Conservation (phyloP, 1,139 yeast species). For the Nakaseomyces sp. region DNA sequence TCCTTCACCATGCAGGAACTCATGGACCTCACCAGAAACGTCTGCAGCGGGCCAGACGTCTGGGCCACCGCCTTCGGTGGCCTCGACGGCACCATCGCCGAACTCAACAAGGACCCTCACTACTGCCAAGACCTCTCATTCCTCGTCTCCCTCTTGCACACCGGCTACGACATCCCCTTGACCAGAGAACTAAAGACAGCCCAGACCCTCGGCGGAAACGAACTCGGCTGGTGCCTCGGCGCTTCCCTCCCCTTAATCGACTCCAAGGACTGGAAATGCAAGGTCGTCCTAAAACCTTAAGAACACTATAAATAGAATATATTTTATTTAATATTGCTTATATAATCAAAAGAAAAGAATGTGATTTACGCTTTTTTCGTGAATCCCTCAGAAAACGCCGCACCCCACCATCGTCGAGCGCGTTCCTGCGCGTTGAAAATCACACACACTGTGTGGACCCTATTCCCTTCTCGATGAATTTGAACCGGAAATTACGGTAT, state of each 20-base stretch:
- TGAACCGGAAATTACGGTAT: too few relatives aligned
- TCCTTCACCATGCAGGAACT: slow-evolving; percentile 81
- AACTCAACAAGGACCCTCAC: slow-evolving; percentile 68
- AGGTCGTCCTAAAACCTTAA: slow-evolving; percentile 27
- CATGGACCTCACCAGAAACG: slow-evolving; percentile 69
- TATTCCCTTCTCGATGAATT: not conserved
- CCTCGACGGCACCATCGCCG: slow-evolving; percentile 56
- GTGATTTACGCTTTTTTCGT: not conserved
- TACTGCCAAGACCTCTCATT: slow-evolving; percentile 92
- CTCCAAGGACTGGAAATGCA: slow-evolving; percentile 65
- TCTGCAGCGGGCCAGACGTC: slow-evolving; percentile 69
- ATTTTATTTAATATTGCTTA: not conserved
- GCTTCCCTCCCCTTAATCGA: slow-evolving; percentile 88
- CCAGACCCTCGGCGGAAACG: slow-evolving; percentile 75
- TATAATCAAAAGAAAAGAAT: not conserved
- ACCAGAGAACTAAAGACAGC: slow-evolving; percentile 88
- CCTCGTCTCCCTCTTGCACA: slow-evolving; percentile 81
- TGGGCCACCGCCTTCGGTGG: slow-evolving; percentile 58
- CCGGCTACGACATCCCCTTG: slow-evolving; percentile 92
- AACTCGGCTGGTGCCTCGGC: slow-evolving; percentile 97
- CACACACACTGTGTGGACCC: too few relatives aligned
- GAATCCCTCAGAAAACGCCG: not conserved
- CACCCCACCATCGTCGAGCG: not conserved
- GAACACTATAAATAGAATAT: too few relatives aligned
- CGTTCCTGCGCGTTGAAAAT: not conserved